A percentile compares a stretch with the other conserved stretches of the same genome.
Evolutionary conservation across 169 alveolate species (phyloP).

Genomic region (Neospora caninum): DNA sequence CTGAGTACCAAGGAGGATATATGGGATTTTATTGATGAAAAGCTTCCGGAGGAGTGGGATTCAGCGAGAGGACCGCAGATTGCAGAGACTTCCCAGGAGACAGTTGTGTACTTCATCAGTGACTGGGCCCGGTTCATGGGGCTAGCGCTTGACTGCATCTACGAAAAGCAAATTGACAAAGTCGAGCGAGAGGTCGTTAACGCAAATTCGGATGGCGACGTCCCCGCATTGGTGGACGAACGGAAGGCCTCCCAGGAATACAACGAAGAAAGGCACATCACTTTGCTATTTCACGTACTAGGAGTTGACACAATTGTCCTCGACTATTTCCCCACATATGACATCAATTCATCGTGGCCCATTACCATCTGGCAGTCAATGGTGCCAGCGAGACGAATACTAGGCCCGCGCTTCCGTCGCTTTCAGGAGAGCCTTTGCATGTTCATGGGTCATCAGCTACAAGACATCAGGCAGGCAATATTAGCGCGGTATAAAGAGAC

Average conservation of each 20-base stretch:
- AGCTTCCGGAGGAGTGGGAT: not conserved
- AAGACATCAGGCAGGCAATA: not conserved
- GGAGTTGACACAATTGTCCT: slow-evolving; percentile 10
- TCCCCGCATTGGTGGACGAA: not conserved
- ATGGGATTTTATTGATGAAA: not conserved
- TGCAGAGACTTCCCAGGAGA: not conserved
- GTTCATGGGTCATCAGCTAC: not conserved
- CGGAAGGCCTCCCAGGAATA: not conserved
- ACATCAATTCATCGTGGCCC: not conserved
- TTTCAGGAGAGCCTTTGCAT: not conserved
- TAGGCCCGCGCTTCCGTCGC: not conserved
- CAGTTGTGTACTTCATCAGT: not conserved
- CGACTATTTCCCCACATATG: not conserved
- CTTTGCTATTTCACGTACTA: not conserved
- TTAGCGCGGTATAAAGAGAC: not conserved
- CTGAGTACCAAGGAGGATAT: not conserved
- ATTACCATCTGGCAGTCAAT: not conserved
- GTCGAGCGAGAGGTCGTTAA: not conserved
- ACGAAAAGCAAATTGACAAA: not conserved
- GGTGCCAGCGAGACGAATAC: not conserved
- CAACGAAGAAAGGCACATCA: not conserved
- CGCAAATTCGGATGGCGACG: not conserved
- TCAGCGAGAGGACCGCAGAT: not conserved
- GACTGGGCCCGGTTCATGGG: not conserved
- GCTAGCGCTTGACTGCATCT: not conserved